phyloP scores from a whole-genome alignment of 257 asterid species.

The Striga asiatica region DNA sequence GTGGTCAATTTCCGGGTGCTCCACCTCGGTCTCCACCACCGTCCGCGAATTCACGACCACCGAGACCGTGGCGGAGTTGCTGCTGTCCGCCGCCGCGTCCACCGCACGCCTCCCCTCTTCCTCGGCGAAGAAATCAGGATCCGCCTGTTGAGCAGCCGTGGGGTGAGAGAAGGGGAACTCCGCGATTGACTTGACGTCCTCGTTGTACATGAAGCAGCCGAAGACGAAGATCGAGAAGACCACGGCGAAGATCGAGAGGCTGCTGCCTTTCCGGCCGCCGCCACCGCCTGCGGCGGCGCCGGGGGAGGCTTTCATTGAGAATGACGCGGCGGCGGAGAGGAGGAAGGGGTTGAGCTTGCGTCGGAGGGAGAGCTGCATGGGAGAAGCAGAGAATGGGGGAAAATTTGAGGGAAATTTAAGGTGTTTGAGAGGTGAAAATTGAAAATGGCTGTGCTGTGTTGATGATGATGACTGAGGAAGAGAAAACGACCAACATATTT shows the following conservation, averaged over 20 bases:
- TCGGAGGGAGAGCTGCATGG: constrained; percentile 36
- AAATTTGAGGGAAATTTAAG: not conserved
- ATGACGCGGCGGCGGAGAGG: too few species aligned
- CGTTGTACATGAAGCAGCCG: constrained; percentile 67
- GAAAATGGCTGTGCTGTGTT: too few species aligned
- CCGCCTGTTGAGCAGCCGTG: constrained; percentile 14
- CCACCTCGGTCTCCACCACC: constrained; percentile 34
- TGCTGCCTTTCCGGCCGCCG: constrained; percentile 29
- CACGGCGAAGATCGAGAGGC: constrained; percentile 36
- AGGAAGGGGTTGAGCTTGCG: too few species aligned
- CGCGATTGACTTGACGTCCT: constrained; percentile 53
- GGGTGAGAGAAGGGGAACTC: constrained; percentile 53
- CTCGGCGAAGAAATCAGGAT: not conserved
- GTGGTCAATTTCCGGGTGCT: not conserved
- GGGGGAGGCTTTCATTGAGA: constrained; percentile 38
- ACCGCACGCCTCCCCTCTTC: not conserved
- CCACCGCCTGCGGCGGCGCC: constrained; percentile 22
- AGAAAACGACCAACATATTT: constrained; percentile 13
- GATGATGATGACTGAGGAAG: constrained; percentile 4
- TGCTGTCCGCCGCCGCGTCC: not conserved
- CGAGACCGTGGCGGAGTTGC: constrained; percentile 12
- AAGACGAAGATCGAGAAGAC: constrained; percentile 51
- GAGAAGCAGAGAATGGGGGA: not conserved
- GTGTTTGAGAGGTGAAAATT: not conserved
- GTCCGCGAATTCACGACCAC: constrained; percentile 36